Conservation (phyloP, 2,329 filamentous ascomycete genomes). For the Helotiales sp. region DNA sequence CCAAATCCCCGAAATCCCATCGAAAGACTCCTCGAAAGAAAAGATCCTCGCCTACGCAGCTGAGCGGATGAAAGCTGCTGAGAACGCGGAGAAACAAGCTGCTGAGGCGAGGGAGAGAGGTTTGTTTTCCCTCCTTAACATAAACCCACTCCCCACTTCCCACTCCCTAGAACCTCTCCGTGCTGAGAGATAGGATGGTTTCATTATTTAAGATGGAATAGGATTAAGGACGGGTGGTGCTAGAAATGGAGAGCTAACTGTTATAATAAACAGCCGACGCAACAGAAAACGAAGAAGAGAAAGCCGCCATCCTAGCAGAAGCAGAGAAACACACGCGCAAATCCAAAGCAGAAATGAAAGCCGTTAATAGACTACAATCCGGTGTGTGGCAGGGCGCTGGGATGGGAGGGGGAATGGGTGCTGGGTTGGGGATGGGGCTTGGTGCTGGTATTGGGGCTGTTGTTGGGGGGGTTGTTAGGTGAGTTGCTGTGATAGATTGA, state of each 20-base stretch:
- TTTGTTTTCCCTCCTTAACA: no score
- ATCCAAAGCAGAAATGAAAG: conserved; percentile 60
- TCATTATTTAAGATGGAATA: no score
- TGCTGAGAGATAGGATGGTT: no score
- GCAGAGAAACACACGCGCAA: conserved; percentile 23
- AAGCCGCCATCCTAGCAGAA: conserved; percentile 16
- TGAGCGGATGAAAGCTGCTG: neutral
- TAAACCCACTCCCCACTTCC: no score
- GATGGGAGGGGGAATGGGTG: conserved; percentile 23
- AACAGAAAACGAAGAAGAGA: conserved; percentile 18
- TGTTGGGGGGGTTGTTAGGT: conserved; percentile 22
- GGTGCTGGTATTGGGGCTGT: conserved; percentile 22
- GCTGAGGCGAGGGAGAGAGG: neutral
- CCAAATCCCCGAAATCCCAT: neutral
- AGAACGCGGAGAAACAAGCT: neutral
- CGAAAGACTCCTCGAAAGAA: neutral
- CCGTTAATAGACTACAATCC: conserved; percentile 51
- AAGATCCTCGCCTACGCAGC: neutral
- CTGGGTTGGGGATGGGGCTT: conserved; percentile 25
- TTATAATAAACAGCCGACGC: no score
- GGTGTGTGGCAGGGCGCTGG: conserved; percentile 30
- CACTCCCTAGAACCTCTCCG: no score
- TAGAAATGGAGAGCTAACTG: no score
- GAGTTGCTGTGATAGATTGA: neutral
- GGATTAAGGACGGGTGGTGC: no score